These are phyloP conservation scores for Capronia coronata DNA, from an alignment of 2,329 filamentous ascomycete genomes.

Conservation along the genomic window DNA sequence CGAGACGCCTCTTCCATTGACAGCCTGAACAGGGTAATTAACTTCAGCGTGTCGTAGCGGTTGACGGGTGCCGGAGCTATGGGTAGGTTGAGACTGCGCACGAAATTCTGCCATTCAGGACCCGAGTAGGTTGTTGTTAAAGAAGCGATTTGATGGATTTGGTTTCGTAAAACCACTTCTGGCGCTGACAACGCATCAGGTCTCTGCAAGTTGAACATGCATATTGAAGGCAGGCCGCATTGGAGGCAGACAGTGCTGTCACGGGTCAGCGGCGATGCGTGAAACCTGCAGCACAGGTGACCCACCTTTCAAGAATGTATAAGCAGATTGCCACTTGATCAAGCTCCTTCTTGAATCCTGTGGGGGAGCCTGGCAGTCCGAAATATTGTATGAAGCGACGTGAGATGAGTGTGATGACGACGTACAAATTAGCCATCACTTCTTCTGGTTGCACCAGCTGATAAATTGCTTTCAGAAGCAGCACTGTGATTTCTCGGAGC, in stretches of 20 bases:
- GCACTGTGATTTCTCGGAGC: background rate
- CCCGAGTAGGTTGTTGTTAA: background rate
- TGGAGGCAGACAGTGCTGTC: background rate
- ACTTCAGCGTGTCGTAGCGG: background rate
- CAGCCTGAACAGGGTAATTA: too few relatives aligned
- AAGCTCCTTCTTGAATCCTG: background rate
- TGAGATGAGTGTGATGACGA: background rate
- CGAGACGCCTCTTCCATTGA: too few relatives aligned
- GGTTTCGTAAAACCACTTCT: background rate
- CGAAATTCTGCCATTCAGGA: background rate
- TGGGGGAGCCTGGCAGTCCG: background rate
- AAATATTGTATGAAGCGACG: background rate
- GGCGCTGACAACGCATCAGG: background rate
- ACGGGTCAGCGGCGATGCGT: background rate
- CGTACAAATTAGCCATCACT: background rate
- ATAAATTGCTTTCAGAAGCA: background rate
- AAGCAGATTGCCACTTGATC: background rate
- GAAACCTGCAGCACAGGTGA: background rate
- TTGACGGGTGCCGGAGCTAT: background rate
- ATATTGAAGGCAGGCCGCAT: background rate
- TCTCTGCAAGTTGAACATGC: background rate
- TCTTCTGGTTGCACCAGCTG: background rate
- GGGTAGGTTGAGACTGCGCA: background rate
- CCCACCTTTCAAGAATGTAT: background rate
- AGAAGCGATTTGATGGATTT: background rate